Percentiles rank a stretch among this genome's conserved stretches.
These are phyloP conservation scores for Porpolomopsis calyptriformis DNA, from an alignment of 768 basidiomycete species.

Conservation along the genomic window DNA sequence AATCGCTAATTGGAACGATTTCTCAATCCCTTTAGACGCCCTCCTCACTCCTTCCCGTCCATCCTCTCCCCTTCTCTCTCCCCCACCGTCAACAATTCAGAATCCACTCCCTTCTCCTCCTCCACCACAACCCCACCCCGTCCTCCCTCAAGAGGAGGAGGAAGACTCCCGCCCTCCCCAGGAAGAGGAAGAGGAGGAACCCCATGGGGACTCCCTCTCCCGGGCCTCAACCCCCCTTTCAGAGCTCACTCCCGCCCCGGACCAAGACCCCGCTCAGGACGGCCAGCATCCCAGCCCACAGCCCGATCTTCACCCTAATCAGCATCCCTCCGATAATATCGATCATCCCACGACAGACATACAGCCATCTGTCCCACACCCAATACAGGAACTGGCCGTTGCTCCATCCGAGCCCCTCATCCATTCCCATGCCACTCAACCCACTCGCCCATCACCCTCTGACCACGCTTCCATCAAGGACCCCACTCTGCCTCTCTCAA, in stretches of 20 bases:
- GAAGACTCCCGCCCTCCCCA: constrained; percentile 16
- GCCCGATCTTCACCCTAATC: neutral
- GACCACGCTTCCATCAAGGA: neutral
- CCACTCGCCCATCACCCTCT: constrained; percentile 14
- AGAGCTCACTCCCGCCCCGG: constrained; percentile 61
- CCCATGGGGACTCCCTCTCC: constrained; percentile 28
- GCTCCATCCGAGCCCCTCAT: neutral
- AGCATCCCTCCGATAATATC: neutral
- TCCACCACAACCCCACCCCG: neutral
- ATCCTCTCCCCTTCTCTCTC: too few relatives aligned
- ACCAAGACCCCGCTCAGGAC: constrained; percentile 25
- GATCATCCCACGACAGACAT: neutral
- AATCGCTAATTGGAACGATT: too few relatives aligned
- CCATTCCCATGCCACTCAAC: constrained; percentile 7
- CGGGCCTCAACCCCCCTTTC: constrained; percentile 64
- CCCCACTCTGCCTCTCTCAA: constrained; percentile 2
- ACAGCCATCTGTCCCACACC: neutral
- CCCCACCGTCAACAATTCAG: too few relatives aligned
- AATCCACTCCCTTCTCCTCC: too few relatives aligned
- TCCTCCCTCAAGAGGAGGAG: constrained; percentile 16
- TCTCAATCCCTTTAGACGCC: constrained; percentile 7
- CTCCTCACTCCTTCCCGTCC: neutral
- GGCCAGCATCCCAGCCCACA: neutral
- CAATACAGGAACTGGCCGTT: neutral
- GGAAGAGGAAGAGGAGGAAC: constrained; percentile 21